Conservation (phyloP, 2,329 filamentous ascomycete genomes). For the Truncatella angustata region DNA sequence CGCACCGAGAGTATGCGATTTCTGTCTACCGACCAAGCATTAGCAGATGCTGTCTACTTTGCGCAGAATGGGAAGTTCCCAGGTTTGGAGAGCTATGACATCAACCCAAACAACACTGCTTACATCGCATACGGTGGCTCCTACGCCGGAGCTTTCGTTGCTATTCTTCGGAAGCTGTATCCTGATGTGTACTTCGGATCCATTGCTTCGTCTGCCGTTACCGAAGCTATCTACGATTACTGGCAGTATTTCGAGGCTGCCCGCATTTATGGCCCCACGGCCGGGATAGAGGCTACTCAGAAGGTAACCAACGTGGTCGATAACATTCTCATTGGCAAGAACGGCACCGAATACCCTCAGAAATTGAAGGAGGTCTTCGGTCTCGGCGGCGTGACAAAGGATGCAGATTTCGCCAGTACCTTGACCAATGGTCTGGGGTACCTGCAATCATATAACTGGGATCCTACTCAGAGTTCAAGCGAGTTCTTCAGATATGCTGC, state of each 20-base stretch:
- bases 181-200: conserved; percentile 76
- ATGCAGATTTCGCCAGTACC: conserved; percentile 47
- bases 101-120: conserved; percentile 64
- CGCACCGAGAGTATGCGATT: conserved; percentile 72
- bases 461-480: conserved; percentile 41
- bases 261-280: conserved; percentile 46
- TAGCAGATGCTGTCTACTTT: conserved; percentile 82
- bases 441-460: conserved; percentile 53
- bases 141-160: conserved; percentile 78
- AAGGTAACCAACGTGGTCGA: conserved; percentile 52
- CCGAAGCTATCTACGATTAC: conserved; percentile 74
- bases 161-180: conserved; percentile 73
- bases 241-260: conserved; percentile 61
- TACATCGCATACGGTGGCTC: conserved; percentile 83
- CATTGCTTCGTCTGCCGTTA: conserved; percentile 79
- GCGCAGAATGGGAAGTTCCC: conserved; percentile 69
- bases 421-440: conserved; percentile 39
- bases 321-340: conserved; percentile 44
- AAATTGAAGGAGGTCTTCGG: conserved; percentile 44
- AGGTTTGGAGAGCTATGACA: conserved; percentile 64
- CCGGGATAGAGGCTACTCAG: conserved; percentile 65
- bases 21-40: conserved; percentile 76
- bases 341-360: conserved; percentile 38
- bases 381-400: conserved; percentile 39
- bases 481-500: conserved; percentile 47